Percentiles rank a stretch among this genome's conserved stretches.
phyloP scores from a whole-genome alignment of 208 protist genomes.

The Lotmaria passim region DNA sequence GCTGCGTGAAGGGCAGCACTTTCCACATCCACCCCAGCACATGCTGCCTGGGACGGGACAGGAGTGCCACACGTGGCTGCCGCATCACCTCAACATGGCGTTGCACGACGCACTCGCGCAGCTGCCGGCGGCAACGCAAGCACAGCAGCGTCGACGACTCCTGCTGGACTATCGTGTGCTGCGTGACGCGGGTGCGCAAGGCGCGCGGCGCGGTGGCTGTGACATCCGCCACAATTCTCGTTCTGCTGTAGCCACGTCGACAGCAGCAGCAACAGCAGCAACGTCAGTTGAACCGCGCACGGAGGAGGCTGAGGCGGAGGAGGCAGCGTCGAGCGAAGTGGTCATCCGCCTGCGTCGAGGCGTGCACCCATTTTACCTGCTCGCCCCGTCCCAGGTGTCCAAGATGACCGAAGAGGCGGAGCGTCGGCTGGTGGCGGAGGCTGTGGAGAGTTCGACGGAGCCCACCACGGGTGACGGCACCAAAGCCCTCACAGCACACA shows the following conservation, averaged over 20 bases:
- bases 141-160: conserved; percentile 2
- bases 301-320: too few relatives aligned
- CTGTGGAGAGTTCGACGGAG: neutral
- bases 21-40: conserved; percentile 6
- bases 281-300: too few relatives aligned
- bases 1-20: conserved; percentile 30
- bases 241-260: neutral
- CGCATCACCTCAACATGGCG: conserved; percentile 13
- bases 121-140: conserved; percentile 17
- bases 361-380: conserved; percentile 14
- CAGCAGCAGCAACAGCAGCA: neutral
- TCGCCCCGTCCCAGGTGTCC: conserved; percentile 21
- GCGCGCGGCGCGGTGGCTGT: conserved; percentile 8
- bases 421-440: neutral
- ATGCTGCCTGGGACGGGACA: neutral
- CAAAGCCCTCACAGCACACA: neutral
- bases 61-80: conserved; percentile 30
- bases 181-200: conserved; percentile 19
- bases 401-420: conserved; percentile 2
- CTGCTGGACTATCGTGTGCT: conserved; percentile 25
- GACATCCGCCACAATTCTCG: too few relatives aligned
- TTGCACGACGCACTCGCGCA: conserved; percentile 22
- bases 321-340: neutral
- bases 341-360: conserved; percentile 17
- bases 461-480: neutral